Conservation (phyloP, 1,139 yeast species). For the Blastobotrys illinoisensis region DNA sequence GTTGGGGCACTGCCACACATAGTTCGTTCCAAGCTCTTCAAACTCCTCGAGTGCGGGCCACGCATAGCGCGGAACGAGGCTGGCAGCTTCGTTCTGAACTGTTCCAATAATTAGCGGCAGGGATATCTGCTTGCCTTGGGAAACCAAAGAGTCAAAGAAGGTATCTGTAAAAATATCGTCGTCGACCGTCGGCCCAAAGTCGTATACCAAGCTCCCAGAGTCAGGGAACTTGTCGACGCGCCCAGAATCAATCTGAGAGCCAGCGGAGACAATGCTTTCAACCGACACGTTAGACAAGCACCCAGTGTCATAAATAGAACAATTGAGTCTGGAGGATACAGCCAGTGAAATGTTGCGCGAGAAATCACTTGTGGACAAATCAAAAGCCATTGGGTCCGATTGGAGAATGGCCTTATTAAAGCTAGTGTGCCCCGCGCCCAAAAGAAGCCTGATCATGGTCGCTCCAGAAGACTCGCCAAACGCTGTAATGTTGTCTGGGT, state of each 20-base stretch:
- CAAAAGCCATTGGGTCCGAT: slow-evolving; percentile 30
- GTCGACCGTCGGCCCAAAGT: slow-evolving; percentile 28
- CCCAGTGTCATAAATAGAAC: slow-evolving; percentile 1
- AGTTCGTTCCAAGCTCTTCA: slow-evolving; percentile 19
- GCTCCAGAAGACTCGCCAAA: slow-evolving; percentile 39
- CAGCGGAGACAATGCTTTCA: slow-evolving; percentile 14
- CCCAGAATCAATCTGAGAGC: slow-evolving; percentile 6
- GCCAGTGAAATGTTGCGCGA: background rate
- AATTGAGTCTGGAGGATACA: background rate
- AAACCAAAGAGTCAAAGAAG: slow-evolving; percentile 17
- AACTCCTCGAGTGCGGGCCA: background rate
- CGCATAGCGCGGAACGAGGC: slow-evolving; percentile 1
- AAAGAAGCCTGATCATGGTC: slow-evolving; percentile 25
- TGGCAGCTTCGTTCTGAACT: slow-evolving; percentile 26
- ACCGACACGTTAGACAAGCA: slow-evolving; percentile 22
- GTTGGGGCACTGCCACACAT: slow-evolving; percentile 22
- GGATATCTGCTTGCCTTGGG: slow-evolving; percentile 21
- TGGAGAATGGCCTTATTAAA: slow-evolving; percentile 29
- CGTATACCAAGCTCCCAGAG: background rate
- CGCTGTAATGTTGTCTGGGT: slow-evolving; percentile 31
- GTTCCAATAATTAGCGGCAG: slow-evolving; percentile 23
- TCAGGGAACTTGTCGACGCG: slow-evolving; percentile 13
- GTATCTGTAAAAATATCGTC: slow-evolving; percentile 18
- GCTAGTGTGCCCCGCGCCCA: slow-evolving; percentile 21
- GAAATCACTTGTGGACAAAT: slow-evolving; percentile 19